Base-by-base conservation (phyloP, 2,329 filamentous ascomycete genomes). In the Monilinia vaccinii-corymbosi region DNA sequence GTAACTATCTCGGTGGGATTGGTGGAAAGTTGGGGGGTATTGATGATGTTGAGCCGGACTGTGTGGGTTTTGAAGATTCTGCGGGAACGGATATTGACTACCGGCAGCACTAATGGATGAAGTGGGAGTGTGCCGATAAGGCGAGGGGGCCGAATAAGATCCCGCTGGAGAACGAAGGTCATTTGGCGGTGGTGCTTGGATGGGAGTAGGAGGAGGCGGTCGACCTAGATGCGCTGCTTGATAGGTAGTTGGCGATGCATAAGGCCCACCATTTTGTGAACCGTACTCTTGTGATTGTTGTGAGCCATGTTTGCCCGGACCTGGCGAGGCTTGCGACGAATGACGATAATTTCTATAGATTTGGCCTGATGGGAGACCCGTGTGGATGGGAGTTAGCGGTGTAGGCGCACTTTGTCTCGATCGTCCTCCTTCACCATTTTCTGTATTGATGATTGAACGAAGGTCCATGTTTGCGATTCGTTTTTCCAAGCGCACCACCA, bases 381-480 rank as follows among this genome's bases (percentile, higher is more conserved):
- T 61, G 57, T 71, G 70, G 2, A 67, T 64, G 46, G 71, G 70
- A 59, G 70, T 71, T 23, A 69, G 67, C 40, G 71, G 71, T n/a
- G 68, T 60, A 53, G 66, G 62, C 62, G 64, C 67, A 61, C 69
- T 67, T 60, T 66, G 67, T 60, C 67, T 66, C 45, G 64, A 56
- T 59, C 60, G 62, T 45, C 65, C 65, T 58, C 58, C 61, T 58
- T 70, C 69, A 18, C 66, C 70, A 60, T 66, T 68, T 64, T 72
- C 70, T 31, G 61, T 75, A 69, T 79, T 79, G 73, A 80, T 77
- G 67, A 80, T 79, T 59, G 76, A 78, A 70, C 77, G 75, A 69
- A 80, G 74, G 72, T 80, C 78, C 78, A 80, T 80, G 68, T 69
- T 58, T 69, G 70, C 67, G 68, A 65, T 61, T 63, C 51, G 62